Evolutionary conservation across 495 filamentous ascomycete species (phyloP).

Genomic region (Podospora pseudoanserina): DNA sequence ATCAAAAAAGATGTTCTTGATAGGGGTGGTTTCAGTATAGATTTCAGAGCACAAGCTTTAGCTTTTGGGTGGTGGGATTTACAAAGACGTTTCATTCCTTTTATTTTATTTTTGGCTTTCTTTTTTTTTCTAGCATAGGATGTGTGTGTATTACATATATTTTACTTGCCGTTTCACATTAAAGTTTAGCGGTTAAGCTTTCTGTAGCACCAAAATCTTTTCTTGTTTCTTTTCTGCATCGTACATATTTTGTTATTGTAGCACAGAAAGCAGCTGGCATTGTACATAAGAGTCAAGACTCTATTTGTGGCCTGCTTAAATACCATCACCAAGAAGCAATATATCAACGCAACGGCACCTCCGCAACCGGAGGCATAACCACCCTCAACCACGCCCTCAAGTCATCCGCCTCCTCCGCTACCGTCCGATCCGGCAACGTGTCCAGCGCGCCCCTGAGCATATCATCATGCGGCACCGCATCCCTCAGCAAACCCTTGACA

Average conservation of each 20-base stretch:
- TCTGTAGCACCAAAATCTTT: slow-evolving; percentile 6
- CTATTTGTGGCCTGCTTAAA: not conserved
- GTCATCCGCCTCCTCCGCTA: slow-evolving; percentile 42
- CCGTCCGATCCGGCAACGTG: slow-evolving; percentile 41
- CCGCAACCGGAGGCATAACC: slow-evolving; percentile 27
- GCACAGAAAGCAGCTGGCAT: not conserved
- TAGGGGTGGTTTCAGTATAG: not conserved
- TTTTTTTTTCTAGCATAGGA: not conserved
- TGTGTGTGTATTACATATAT: not conserved
- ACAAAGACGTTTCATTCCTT: not conserved
- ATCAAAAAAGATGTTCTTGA: no score
- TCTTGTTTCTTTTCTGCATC: slow-evolving; percentile 8
- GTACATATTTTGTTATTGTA: not conserved
- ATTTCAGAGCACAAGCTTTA: not conserved
- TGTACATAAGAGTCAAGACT: not conserved
- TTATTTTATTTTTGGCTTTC: not conserved
- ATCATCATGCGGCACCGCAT: slow-evolving; percentile 39
- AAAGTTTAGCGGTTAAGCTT: not conserved
- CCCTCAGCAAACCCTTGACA: slow-evolving; percentile 36
- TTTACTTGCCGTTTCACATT: not conserved
- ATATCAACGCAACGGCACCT: slow-evolving; percentile 21
- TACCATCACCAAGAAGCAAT: not conserved
- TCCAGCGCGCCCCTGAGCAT: slow-evolving; percentile 40
- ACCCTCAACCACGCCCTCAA: slow-evolving; percentile 39
- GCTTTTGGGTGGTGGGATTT: not conserved